phyloP scores from a whole-genome alignment of 345 rosid genomes.

The Anastatica hierochuntica region DNA sequence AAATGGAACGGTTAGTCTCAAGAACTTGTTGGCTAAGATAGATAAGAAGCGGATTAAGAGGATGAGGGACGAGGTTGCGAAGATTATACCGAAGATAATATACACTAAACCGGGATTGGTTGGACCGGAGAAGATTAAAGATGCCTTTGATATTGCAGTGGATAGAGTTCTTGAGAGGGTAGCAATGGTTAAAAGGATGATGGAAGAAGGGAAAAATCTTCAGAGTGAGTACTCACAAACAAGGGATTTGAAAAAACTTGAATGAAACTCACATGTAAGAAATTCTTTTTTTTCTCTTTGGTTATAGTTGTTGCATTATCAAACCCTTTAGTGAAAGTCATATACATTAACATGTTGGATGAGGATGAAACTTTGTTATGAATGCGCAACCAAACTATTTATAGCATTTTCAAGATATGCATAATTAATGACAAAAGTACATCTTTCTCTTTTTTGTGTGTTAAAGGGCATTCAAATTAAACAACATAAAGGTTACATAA shows the following conservation, averaged over 20 bases:
- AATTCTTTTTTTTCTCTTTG: background rate
- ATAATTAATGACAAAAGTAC: too few relatives aligned
- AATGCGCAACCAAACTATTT: background rate
- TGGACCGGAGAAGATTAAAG: conserved; percentile 25
- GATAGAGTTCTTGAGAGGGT: conserved; percentile 30
- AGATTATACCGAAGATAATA: conserved; percentile 45
- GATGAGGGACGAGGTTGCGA: conserved; percentile 42
- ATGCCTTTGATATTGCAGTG: conserved; percentile 49
- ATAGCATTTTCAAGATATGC: background rate
- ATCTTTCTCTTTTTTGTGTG: too few relatives aligned
- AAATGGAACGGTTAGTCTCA: conserved; percentile 18
- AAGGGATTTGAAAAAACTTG: conserved; percentile 16
- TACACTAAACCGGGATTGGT: conserved; percentile 30
- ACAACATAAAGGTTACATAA: too few relatives aligned
- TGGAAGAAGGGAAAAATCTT: conserved; percentile 13
- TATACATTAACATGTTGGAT: background rate
- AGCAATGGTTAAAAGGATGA: conserved; percentile 17
- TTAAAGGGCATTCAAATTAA: too few relatives aligned
- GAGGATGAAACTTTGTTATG: background rate
- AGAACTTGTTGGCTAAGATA: conserved; percentile 13
- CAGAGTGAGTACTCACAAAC: conserved; percentile 18
- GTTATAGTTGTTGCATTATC: background rate
- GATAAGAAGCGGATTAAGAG: conserved; percentile 2
- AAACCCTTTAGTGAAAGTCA: background rate
- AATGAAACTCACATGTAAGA: background rate